A percentile compares a stretch with the other conserved stretches of the same genome.
phyloP scores from a whole-genome alignment of 2,329 filamentous ascomycete species.

The Zymoseptoria tritici region DNA sequence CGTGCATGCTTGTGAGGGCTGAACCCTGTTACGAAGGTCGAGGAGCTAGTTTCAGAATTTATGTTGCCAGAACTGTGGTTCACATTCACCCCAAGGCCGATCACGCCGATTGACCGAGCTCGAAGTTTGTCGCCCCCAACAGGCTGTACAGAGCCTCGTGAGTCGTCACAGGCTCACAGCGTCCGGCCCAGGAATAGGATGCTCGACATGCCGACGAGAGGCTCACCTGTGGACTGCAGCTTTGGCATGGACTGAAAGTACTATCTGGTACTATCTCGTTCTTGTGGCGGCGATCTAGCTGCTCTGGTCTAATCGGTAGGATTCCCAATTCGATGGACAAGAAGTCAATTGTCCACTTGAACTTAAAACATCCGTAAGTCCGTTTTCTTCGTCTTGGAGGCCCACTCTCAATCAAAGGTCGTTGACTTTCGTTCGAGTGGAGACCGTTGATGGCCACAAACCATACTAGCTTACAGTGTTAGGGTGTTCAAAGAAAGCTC shows the following conservation, averaged over 20 bases:
- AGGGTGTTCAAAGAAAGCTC: not conserved
- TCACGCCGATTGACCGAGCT: not conserved
- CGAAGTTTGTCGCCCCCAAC: not conserved
- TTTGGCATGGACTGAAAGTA: not conserved
- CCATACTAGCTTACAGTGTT: not conserved
- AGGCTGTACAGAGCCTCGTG: not conserved
- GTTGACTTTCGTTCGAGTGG: not conserved
- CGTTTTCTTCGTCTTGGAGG: not conserved
- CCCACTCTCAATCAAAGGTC: not conserved
- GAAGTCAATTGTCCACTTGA: not conserved
- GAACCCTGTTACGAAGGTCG: not conserved
- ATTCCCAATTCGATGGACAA: not conserved
- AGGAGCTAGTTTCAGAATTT: not conserved
- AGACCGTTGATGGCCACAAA: not conserved
- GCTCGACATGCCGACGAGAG: not conserved
- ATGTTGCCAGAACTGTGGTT: not conserved
- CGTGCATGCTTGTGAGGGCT: not conserved
- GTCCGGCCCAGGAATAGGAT: not conserved
- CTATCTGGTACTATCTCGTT: not conserved
- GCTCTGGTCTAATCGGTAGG: not conserved
- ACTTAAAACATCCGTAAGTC: not conserved
- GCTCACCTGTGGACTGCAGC: not conserved
- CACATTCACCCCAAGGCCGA: not conserved
- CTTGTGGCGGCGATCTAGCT: not conserved
- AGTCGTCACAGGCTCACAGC: not conserved